Base-by-base conservation (phyloP, 2,329 filamentous ascomycete species). In the Calonectria hongkongensis region DNA sequence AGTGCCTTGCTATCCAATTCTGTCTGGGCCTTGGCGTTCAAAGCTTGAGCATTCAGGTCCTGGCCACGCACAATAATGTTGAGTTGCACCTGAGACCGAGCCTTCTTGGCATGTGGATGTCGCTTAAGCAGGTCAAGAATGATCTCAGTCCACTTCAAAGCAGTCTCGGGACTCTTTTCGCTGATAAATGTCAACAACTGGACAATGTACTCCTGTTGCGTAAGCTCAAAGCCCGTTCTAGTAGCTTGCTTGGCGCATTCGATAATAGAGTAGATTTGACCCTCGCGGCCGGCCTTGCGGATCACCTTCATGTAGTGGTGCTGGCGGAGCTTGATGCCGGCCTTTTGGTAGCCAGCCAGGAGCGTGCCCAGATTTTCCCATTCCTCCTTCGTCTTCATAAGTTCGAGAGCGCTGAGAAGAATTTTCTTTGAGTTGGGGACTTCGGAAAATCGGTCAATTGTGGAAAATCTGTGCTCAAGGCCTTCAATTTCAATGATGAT, bases 401-500 rank as follows among this genome's bases (percentile, higher is more conserved):
- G 77, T 0, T 73, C 21, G 67, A 91, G 72, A 41, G 85, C 88
- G 8, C 80, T 25, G 45, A 74, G 65, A 50, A 89, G 74, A 62
- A 83, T 78, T 41, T 80, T 80, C 28, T 83, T 84, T 6, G 87
- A 86, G 74, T 84, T 84, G 45, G 87, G 88, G 5, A 89, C 70
- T 48, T 85, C 86, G 25, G 72, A 82, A 74, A 84, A 74, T n/a
- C 75, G 80, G 81, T 90, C 81, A 70, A 87, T 82, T 79, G 87
- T 83, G 60, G 83, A 82, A 83, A 91, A 91, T 75, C 85, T 87
- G 81, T 89, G 81, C 74, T 89, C 83, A 71, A 90, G 85, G 76
- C 87, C 90, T 72, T 90, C 89, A 75, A 93, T 86, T 75, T 91
- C 89, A 74, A 92, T 88, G 72, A 86, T 85, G 73, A 92, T 86